These are phyloP conservation scores for Cryphonectria parasitica DNA, from an alignment of 2,329 filamentous ascomycete species.

Conservation along the genomic window DNA sequence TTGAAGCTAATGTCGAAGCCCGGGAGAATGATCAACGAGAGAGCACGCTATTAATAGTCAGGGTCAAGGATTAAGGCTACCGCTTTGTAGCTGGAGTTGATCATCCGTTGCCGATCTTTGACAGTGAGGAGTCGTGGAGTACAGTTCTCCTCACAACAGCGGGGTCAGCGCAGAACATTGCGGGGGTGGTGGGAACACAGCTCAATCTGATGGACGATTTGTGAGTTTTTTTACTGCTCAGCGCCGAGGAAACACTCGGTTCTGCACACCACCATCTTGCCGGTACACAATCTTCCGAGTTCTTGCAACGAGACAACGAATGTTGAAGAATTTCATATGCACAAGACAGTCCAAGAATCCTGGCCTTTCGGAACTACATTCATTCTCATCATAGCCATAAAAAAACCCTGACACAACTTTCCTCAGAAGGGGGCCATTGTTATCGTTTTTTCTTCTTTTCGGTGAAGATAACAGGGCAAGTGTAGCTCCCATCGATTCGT, in stretches of 20 bases:
- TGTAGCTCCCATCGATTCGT: neutral
- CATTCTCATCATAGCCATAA: neutral
- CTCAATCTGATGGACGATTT: neutral
- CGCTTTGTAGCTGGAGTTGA: neutral
- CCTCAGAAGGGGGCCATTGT: neutral
- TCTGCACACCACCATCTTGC: neutral
- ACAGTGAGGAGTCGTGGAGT: constrained; percentile 1
- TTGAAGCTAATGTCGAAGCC: neutral
- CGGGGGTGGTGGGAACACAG: neutral
- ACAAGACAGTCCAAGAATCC: neutral
- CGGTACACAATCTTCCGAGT: neutral
- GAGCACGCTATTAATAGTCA: neutral
- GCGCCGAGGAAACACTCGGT: neutral
- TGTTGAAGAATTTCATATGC: neutral
- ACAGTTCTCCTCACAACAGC: neutral
- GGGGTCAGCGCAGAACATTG: neutral
- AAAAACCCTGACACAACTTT: neutral
- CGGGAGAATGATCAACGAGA: neutral
- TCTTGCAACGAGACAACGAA: neutral
- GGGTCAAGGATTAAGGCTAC: neutral
- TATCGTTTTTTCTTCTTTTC: accelerated
- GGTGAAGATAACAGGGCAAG: neutral
- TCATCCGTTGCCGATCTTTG: neutral
- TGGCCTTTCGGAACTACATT: neutral
- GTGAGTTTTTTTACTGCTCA: neutral